Conservation (phyloP, 345 rosid species). For the Luvunga scandens region DNA sequence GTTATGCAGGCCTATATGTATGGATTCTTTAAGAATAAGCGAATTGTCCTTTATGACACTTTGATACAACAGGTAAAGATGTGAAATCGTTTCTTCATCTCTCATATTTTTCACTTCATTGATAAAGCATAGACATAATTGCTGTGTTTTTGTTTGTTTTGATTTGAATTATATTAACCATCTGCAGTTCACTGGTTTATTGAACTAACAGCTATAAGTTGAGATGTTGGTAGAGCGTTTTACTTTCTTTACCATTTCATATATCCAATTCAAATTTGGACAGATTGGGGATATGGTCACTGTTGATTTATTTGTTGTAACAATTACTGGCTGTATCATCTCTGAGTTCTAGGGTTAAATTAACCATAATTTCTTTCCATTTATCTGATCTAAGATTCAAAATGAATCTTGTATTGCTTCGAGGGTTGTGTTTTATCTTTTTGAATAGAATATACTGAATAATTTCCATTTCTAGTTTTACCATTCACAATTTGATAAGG, state of each 20-base stretch:
- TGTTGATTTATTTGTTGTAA: background rate
- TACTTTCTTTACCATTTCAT: background rate
- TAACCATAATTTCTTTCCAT: background rate
- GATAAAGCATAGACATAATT: background rate
- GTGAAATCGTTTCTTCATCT: background rate
- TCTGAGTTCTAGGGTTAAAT: background rate
- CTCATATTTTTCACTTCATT: background rate
- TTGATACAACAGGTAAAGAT: slow-evolving; percentile 87
- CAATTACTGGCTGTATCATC: background rate
- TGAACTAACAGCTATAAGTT: background rate
- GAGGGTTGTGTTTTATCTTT: background rate
- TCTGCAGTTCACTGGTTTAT: background rate
- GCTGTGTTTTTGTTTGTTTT: background rate
- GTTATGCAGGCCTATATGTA: slow-evolving; percentile 94
- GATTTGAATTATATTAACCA: background rate
- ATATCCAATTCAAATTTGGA: background rate
- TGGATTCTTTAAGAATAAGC: slow-evolving; percentile 98
- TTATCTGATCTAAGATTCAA: background rate
- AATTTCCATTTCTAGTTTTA: background rate
- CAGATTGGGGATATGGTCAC: background rate
- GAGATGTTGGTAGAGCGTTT: background rate
- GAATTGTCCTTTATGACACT: slow-evolving; percentile 96
- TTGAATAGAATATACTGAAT: background rate
- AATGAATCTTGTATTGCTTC: background rate
- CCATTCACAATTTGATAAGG: background rate